phyloP scores from a whole-genome alignment of 176 grass and related monocot species.

The Oryza australiensis region DNA sequence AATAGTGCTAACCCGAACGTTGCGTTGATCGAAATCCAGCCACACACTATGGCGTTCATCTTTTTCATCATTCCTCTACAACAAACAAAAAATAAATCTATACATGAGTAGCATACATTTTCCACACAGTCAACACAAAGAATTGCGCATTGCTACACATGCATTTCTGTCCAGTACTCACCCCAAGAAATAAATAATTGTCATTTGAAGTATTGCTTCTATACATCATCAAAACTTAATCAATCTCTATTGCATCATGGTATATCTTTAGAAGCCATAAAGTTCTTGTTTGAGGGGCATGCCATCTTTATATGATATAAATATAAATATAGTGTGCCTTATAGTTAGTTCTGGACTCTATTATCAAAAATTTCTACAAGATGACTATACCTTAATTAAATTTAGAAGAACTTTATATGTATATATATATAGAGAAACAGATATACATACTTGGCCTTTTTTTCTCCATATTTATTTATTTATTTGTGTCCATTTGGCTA shows the following conservation, averaged over 20 bases:
- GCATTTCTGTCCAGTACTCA: background rate
- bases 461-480: background rate
- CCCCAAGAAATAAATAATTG: too few relatives aligned
- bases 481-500: too few relatives aligned
- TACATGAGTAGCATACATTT: too few relatives aligned
- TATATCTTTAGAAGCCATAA: background rate
- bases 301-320: background rate
- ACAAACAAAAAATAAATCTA: background rate
- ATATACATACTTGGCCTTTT: background rate
- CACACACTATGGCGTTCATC: background rate
- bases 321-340: too few relatives aligned
- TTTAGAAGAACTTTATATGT: background rate
- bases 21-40: slow-evolving; percentile 20
- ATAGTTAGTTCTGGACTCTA: too few relatives aligned
- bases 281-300: background rate
- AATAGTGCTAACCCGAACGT: background rate
- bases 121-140: too few relatives aligned
- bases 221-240: background rate
- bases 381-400: too few relatives aligned
- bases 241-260: background rate
- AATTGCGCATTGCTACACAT: too few relatives aligned
- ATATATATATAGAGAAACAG: too few relatives aligned
- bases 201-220: background rate
- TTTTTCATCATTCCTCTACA: background rate
- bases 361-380: too few relatives aligned